Conservation (phyloP, 2,329 filamentous ascomycete species). For the Thelonectria blattea region DNA sequence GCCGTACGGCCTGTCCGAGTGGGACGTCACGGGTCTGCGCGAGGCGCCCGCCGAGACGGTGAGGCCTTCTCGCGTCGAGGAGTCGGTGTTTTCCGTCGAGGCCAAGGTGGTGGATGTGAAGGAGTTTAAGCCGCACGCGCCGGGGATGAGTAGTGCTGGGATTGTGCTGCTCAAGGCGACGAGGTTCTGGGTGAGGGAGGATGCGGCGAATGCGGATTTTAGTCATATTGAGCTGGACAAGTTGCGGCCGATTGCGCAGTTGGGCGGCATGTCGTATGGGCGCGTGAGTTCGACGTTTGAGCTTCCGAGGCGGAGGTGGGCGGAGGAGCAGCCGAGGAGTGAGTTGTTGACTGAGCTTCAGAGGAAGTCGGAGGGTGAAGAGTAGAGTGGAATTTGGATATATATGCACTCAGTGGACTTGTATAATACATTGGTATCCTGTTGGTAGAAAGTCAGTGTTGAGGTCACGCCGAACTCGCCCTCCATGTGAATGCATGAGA, state of each 20-base stretch:
- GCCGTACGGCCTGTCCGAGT: constrained; percentile 76
- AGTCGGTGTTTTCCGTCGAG: constrained; percentile 38
- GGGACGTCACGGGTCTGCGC: constrained; percentile 67
- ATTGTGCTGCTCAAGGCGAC: constrained; percentile 39
- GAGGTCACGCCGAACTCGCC: no score
- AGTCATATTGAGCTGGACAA: constrained; percentile 34
- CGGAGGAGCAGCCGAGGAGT: constrained; percentile 29
- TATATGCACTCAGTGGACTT: no score
- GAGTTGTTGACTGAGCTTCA: constrained; percentile 23
- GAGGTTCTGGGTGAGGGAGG: constrained; percentile 40
- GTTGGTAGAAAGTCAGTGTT: no score
- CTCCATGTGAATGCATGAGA: no score
- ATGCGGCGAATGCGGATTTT: constrained; percentile 32
- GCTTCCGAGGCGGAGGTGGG: constrained; percentile 34
- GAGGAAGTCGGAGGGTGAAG: neutral
- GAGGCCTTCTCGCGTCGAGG: constrained; percentile 34
- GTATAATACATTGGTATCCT: neutral
- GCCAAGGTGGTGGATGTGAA: constrained; percentile 39
- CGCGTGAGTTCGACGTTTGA: constrained; percentile 36
- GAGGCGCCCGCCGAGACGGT: constrained; percentile 34
- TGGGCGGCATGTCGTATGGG: constrained; percentile 37
- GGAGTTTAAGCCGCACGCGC: constrained; percentile 31
- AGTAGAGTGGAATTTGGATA: neutral
- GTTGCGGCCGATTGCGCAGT: constrained; percentile 33
- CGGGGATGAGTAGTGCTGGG: constrained; percentile 32